Evolutionary conservation across 164 flowering plant genomes (phyloP).

Genomic region (Nelumbo lutea): DNA sequence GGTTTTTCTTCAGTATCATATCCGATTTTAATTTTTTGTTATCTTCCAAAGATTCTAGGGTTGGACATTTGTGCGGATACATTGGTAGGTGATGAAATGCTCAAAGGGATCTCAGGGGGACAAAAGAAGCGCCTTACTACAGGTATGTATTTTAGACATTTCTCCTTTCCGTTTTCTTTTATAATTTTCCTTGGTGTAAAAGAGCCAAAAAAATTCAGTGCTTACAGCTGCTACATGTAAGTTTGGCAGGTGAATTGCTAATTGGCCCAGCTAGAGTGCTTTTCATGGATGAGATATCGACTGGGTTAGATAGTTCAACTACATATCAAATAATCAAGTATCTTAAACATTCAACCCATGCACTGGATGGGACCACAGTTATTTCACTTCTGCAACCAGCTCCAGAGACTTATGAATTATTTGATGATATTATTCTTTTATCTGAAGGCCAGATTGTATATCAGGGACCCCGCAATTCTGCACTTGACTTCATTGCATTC

Average conservation of each 20-base stretch:
- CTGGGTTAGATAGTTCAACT: constrained; percentile 96
- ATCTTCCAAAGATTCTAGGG: constrained; percentile 79
- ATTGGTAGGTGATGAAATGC: constrained; percentile 92
- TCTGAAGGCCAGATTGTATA: constrained; percentile 90
- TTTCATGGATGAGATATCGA: constrained; percentile 97
- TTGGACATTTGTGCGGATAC: constrained; percentile 90
- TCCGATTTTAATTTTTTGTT: constrained; percentile 24
- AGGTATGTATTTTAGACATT: constrained; percentile 30
- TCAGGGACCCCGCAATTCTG: constrained; percentile 82
- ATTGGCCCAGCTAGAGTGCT: constrained; percentile 91
- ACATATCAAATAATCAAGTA: constrained; percentile 86
- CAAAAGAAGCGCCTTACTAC: constrained; percentile 96
- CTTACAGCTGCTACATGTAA: constrained; percentile 17
- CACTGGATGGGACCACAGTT: constrained; percentile 81
- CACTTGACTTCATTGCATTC: constrained; percentile 61
- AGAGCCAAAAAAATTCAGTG: neutral
- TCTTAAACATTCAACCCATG: constrained; percentile 70
- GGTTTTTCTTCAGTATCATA: neutral
- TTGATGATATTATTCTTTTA: constrained; percentile 90
- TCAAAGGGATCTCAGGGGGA: constrained; percentile 94
- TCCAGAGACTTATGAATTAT: constrained; percentile 90
- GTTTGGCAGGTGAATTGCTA: constrained; percentile 73
- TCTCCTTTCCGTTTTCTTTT: neutral
- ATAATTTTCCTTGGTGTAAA: constrained; percentile 1
- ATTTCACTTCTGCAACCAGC: constrained; percentile 95